Evolutionary conservation across 2,329 filamentous ascomycete genomes (phyloP), one percentile per base, ranked within the genome.

Genomic region (Cytospora piceicola): DNA sequence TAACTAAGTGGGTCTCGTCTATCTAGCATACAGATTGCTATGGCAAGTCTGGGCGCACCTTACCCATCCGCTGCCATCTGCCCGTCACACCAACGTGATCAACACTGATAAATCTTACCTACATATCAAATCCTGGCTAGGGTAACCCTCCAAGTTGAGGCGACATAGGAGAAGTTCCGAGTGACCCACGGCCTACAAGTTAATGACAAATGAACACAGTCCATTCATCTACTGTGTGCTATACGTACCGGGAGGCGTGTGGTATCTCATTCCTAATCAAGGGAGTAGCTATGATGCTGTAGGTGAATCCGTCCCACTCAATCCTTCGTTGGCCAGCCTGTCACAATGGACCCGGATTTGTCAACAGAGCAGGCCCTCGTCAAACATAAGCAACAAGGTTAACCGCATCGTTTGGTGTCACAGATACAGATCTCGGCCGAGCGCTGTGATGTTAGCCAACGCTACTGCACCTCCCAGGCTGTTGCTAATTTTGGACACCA

Each of bases 371-470:
- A 49, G 42, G n/a, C 7, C 46, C 46, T 24, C 46, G 11, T 12
- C n/a, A 49, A 49, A 5, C 39, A 42, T 17, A 24, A 20, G 52
- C n/a, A 56, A 62, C 60, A 56, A 66, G 64, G 46, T 52, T 58
- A 52, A 17, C 20, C 12, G 4, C 34, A 11, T 53, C 9, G 2
- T 22, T 46, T 9, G 42, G 20, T 46, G 55, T 55, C 49, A 32
- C 53, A 20, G 39, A 36, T 42, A 29, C 27, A 29, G 27, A 15
- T 51, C 39, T 30, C 52, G 20, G 53, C 58, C 51, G 34, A 57
- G 65, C 65, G 57, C 65, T 64, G 62, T 29, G 53, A 61, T 67
- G 32, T 53, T 15, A 64, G 65, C 65, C 65, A 58, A 67, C 65
- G 65, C 65, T 67, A 67, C 65, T 67, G 65, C 65, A 60, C 49